A percentile compares a stretch with the other conserved stretches of the same genome.
Evolutionary conservation across 805 yeast species (phyloP).

Genomic region (Starmerella lactis-condensi): DNA sequence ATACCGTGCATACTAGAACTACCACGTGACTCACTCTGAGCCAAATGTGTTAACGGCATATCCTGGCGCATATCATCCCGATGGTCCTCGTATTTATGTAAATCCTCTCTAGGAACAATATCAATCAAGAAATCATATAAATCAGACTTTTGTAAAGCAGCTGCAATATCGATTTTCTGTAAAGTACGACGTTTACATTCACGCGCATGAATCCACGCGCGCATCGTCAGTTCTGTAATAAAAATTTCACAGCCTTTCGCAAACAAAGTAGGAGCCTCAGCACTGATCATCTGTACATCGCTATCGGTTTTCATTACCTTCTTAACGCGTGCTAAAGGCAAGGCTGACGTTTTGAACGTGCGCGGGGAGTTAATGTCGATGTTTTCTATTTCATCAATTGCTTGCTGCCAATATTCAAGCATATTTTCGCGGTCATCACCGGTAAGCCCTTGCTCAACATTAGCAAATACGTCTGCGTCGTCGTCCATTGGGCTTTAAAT

Average conservation of each 20-base stretch:
- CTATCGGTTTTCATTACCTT: conserved; percentile 97
- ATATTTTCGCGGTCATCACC: conserved; percentile 71
- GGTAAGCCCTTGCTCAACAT: conserved; percentile 80
- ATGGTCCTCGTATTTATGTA: conserved; percentile 19
- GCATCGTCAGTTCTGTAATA: conserved; percentile 90
- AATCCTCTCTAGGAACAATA: conserved; percentile 82
- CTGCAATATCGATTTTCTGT: conserved; percentile 86
- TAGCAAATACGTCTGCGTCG: conserved; percentile 49
- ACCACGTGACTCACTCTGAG: no score
- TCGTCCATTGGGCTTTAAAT: no score
- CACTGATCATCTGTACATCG: conserved; percentile 92
- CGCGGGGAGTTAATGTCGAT: conserved; percentile 32
- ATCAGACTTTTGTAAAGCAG: conserved; percentile 82
- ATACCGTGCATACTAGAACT: no score
- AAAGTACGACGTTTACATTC: conserved; percentile 86
- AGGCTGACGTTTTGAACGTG: conserved; percentile 81
- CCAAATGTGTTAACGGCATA: no score
- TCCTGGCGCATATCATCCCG: no score
- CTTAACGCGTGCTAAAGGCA: conserved; percentile 89
- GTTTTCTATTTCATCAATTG: conserved; percentile 76
- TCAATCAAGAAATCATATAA: conserved; percentile 96
- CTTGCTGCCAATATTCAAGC: conserved; percentile 96
- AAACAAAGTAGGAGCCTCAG: conserved; percentile 93
- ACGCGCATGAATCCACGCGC: conserved; percentile 98
- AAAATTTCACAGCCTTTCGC: conserved; percentile 97